A percentile compares a stretch with the other conserved stretches of the same genome.
These are phyloP conservation scores for Terfezia claveryi DNA, from an alignment of 495 filamentous ascomycete species.

Conservation along the genomic window DNA sequence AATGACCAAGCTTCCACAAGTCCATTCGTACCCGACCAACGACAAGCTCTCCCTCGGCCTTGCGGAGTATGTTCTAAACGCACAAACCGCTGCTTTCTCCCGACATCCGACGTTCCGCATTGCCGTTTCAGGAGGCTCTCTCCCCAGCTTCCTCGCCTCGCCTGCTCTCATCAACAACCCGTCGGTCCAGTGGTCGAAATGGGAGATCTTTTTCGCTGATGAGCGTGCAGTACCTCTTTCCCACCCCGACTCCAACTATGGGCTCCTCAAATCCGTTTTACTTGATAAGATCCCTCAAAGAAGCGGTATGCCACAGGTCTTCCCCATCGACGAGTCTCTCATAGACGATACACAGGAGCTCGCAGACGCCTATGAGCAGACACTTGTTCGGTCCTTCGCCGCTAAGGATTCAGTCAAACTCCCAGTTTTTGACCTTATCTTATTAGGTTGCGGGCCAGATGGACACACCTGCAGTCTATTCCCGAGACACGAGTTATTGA, in stretches of 20 bases:
- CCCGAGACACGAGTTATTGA: slow-evolving; percentile 65
- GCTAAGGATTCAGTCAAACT: slow-evolving; percentile 70
- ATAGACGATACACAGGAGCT: slow-evolving; percentile 75
- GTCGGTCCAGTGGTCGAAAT: slow-evolving; percentile 53
- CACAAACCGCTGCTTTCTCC: slow-evolving; percentile 52
- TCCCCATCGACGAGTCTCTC: slow-evolving; percentile 49
- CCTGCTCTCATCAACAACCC: slow-evolving; percentile 47
- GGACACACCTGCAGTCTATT: slow-evolving; percentile 95
- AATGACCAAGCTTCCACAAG: slow-evolving; percentile 59
- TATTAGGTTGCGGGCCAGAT: slow-evolving; percentile 84
- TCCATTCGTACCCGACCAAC: slow-evolving; percentile 54
- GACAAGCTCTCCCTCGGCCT: slow-evolving; percentile 50
- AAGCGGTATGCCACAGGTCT: slow-evolving; percentile 39
- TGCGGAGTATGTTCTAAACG: slow-evolving; percentile 54
- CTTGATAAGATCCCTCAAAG: slow-evolving; percentile 58
- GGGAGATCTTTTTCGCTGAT: slow-evolving; percentile 97
- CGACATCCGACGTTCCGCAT: slow-evolving; percentile 75
- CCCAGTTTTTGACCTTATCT: slow-evolving; percentile 79
- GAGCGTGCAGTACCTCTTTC: slow-evolving; percentile 85
- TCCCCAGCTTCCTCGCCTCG: slow-evolving; percentile 60
- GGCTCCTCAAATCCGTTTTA: slow-evolving; percentile 61
- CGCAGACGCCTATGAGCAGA: slow-evolving; percentile 80
- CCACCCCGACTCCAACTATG: slow-evolving; percentile 85
- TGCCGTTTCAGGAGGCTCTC: slow-evolving; percentile 81
- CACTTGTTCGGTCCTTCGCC: slow-evolving; percentile 62